A percentile compares a stretch with the other conserved stretches of the same genome.
These are phyloP conservation scores for Ziziphus jujuba DNA, from an alignment of 306 rosid species.

Conservation along the genomic window DNA sequence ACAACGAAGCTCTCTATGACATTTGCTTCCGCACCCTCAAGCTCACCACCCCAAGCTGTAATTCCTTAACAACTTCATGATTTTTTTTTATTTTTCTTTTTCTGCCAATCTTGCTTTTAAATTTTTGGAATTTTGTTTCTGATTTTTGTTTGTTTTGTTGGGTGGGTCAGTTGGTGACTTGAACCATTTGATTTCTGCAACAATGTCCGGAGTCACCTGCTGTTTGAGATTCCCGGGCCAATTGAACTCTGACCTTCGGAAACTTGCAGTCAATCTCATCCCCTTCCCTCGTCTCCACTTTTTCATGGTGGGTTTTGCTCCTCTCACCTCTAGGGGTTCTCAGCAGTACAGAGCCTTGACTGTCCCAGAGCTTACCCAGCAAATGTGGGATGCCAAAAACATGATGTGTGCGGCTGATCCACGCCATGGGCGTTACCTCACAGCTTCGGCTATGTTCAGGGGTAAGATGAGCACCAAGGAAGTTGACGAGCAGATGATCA, in stretches of 20 bases:
- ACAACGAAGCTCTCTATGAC: conserved; percentile 76
- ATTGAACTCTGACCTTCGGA: conserved; percentile 64
- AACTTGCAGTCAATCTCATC: conserved; percentile 63
- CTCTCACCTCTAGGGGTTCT: conserved; percentile 71
- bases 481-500: conserved; percentile 79
- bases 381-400: conserved; percentile 93
- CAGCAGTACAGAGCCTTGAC: conserved; percentile 70
- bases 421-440: too few relatives aligned
- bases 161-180: conserved; percentile 65
- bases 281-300: conserved; percentile 79
- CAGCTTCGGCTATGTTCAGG: too few relatives aligned
- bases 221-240: conserved; percentile 85
- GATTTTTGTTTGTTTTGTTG: not conserved
- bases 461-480: too few relatives aligned
- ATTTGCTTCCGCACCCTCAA: conserved; percentile 82
- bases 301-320: conserved; percentile 79
- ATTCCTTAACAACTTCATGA: conserved; percentile 8
- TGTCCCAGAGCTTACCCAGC: conserved; percentile 80
- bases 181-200: conserved; percentile 79
- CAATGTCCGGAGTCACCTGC: conserved; percentile 88
- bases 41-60: conserved; percentile 83
- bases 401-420: too few relatives aligned
- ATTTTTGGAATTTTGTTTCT: not conserved
- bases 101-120: not conserved
- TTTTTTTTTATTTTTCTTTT: not conserved